These are phyloP conservation scores for Andrographis paniculata DNA, from an alignment of 305 asterid genomes.

Conservation along the genomic window DNA sequence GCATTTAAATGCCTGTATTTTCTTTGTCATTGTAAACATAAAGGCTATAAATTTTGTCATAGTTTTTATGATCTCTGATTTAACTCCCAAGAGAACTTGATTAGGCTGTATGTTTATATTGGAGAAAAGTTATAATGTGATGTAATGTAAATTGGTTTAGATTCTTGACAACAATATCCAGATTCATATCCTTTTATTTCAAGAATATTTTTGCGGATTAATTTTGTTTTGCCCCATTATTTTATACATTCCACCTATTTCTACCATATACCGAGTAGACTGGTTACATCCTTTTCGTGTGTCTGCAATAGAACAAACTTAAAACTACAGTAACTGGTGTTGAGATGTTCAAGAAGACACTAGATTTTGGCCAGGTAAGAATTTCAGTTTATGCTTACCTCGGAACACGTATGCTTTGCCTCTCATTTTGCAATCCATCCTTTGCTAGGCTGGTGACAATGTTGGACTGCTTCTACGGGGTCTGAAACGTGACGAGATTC, in stretches of 20 bases:
- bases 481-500: conserved; percentile 75
- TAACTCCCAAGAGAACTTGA: too few relatives aligned
- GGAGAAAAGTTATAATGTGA: too few relatives aligned
- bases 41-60: too few relatives aligned
- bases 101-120: too few relatives aligned
- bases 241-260: neutral
- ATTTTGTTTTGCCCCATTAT: too few relatives aligned
- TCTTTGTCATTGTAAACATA: too few relatives aligned
- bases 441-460: conserved; percentile 90
- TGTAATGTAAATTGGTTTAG: too few relatives aligned
- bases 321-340: conserved; percentile 92
- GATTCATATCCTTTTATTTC: too few relatives aligned
- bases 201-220: too few relatives aligned
- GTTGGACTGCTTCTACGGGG: conserved; percentile 97
- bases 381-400: conserved; percentile 2
- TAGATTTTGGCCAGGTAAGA: conserved; percentile 85
- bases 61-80: too few relatives aligned
- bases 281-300: conserved; percentile 11
- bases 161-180: too few relatives aligned
- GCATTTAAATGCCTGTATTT: too few relatives aligned
- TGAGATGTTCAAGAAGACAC: conserved; percentile 92
- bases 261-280: neutral
- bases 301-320: conserved; percentile 45
- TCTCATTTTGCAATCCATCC: conserved; percentile 15
- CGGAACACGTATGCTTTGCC: neutral